These are phyloP conservation scores for Aegilops umbellulata DNA, from an alignment of 176 grass and related monocot species.

Conservation along the genomic window DNA sequence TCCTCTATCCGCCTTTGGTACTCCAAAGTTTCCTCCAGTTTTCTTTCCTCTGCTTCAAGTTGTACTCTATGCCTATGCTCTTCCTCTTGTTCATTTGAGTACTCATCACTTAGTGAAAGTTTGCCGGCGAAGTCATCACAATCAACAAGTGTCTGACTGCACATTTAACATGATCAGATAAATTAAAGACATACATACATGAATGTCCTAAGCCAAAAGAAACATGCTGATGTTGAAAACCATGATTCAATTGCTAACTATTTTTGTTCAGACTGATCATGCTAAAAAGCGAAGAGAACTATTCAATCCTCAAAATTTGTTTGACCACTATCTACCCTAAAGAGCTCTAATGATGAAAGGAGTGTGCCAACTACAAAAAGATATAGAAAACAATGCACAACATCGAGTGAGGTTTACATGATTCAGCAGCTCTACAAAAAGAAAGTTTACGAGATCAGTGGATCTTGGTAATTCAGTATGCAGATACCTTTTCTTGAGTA, in stretches of 20 bases:
- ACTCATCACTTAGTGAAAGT: constrained; percentile 45
- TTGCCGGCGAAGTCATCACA: constrained; percentile 54
- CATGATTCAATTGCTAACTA: neutral
- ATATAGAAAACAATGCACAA: neutral
- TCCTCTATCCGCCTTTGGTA: constrained; percentile 83
- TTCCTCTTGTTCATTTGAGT: constrained; percentile 69
- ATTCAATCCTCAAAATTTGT: neutral
- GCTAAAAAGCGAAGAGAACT: neutral
- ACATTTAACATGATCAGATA: constrained; percentile 25
- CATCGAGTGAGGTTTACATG: neutral
- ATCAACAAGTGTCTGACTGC: constrained; percentile 60
- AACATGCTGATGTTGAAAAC: neutral
- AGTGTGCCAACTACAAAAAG: neutral
- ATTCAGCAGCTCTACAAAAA: neutral
- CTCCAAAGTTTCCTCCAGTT: constrained; percentile 86
- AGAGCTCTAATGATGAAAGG: neutral
- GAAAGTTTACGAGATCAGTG: neutral
- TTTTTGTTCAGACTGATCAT: neutral
- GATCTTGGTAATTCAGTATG: neutral
- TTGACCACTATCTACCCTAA: neutral
- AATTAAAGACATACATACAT: neutral
- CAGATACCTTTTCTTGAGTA: neutral
- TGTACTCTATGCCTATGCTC: constrained; percentile 57
- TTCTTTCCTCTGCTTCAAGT: constrained; percentile 84
- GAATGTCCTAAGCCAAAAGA: constrained; percentile 1